Evolutionary conservation across 2,329 filamentous ascomycete genomes (phyloP).

Genomic region (Penicillium sp.): DNA sequence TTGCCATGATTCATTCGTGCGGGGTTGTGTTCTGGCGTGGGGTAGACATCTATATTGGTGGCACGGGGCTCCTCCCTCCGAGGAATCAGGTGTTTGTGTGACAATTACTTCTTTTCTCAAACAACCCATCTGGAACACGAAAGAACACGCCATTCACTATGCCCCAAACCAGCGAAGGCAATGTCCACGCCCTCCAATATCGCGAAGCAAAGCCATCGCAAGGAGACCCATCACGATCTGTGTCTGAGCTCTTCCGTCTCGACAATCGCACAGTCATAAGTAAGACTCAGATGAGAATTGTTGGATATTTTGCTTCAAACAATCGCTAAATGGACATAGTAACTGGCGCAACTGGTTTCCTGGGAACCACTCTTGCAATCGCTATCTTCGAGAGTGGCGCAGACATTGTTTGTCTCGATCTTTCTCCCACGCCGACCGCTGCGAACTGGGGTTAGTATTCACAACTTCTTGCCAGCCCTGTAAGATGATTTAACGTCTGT

Average conservation of each 20-base stretch:
- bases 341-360: no score
- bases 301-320: not conserved
- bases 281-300: not conserved
- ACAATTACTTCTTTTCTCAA: no score
- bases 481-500: not conserved
- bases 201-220: constrained; percentile 8
- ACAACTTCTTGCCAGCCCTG: not conserved
- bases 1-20: no score
- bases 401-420: constrained; percentile 39
- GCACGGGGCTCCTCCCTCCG: no score
- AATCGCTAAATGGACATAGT: not conserved
- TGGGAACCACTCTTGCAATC: constrained; percentile 52
- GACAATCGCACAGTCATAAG: constrained; percentile 8
- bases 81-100: no score
- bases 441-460: constrained; percentile 17
- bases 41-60: no score
- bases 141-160: not conserved
- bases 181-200: constrained; percentile 3
- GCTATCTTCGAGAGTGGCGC: constrained; percentile 38
- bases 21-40: no score
- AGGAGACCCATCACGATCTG: constrained; percentile 1
- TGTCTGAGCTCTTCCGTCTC: constrained; percentile 8
- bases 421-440: constrained; percentile 10
- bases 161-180: constrained; percentile 4
- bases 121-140: no score